These are phyloP conservation scores for Blastobotrys parvus DNA, from an alignment of 805 yeast species.

Conservation along the genomic window DNA sequence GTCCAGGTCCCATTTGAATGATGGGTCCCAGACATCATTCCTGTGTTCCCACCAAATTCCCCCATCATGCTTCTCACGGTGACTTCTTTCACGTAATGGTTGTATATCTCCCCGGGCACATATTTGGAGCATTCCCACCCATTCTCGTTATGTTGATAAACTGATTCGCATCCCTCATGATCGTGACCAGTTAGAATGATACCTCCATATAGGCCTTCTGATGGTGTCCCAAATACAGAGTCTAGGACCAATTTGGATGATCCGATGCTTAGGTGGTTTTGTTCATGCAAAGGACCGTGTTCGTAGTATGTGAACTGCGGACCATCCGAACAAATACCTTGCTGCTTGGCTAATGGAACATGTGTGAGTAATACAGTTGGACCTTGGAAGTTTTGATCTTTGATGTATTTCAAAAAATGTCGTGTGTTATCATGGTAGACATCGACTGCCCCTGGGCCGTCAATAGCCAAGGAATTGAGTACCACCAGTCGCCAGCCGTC, in stretches of 20 bases:
- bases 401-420: constrained; percentile 60
- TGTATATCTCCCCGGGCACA: constrained; percentile 2
- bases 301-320: constrained; percentile 61
- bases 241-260: constrained; percentile 61
- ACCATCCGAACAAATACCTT: constrained; percentile 81
- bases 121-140: constrained; percentile 2
- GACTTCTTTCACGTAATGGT: constrained; percentile 47
- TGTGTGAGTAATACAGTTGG: constrained; percentile 80
- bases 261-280: constrained; percentile 70
- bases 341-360: constrained; percentile 76
- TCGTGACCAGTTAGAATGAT: constrained; percentile 90
- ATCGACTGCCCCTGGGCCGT: constrained; percentile 81
- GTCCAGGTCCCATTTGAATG: constrained; percentile 43
- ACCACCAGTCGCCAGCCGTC: constrained; percentile 71
- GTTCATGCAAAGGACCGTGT: constrained; percentile 65
- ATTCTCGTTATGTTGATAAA: constrained; percentile 37
- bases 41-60: constrained; percentile 84
- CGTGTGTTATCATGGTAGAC: constrained; percentile 60
- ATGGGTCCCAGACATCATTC: constrained; percentile 63
- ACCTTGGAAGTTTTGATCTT: constrained; percentile 50
- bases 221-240: constrained; percentile 58
- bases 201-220: constrained; percentile 46
- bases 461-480: constrained; percentile 71
- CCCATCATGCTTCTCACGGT: constrained; percentile 97
- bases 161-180: constrained; percentile 83